These are phyloP conservation scores for Alternaria incomplexa DNA, from an alignment of 2,329 filamentous ascomycete species.

Conservation along the genomic window DNA sequence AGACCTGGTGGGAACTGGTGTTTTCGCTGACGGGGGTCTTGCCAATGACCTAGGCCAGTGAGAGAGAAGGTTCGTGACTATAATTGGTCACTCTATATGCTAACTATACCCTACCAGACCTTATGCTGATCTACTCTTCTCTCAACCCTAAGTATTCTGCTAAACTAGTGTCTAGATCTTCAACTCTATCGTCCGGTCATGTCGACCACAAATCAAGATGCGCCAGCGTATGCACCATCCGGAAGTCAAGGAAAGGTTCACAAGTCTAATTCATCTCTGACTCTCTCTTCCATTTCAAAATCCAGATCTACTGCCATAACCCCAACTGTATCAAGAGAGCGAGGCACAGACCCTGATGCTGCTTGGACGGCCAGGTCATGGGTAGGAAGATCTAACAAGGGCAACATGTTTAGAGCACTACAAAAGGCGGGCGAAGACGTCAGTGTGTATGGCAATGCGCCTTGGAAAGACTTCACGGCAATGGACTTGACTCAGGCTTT, in stretches of 20 bases:
- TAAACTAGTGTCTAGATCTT: neutral
- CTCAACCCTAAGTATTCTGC: neutral
- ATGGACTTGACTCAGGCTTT: neutral
- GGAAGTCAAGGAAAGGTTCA: neutral
- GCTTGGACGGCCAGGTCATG: neutral
- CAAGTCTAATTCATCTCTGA: neutral
- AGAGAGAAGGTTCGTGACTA: neutral
- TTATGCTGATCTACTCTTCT: neutral
- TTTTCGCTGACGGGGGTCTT: neutral
- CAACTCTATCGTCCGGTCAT: neutral
- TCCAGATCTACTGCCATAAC: neutral
- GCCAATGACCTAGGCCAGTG: neutral
- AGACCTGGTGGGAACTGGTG: neutral
- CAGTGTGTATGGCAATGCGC: neutral
- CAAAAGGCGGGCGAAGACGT: neutral
- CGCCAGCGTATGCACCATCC: neutral
- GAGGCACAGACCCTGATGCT: neutral
- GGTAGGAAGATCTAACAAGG: neutral
- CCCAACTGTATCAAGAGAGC: neutral
- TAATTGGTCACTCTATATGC: neutral
- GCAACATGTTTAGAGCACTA: neutral
- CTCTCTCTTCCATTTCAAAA: neutral
- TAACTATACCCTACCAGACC: too few relatives aligned
- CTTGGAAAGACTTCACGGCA: neutral
- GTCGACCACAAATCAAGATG: neutral